Base-by-base conservation (phyloP, 495 filamentous ascomycete genomes). In the Staphylotrichum longicolle region DNA sequence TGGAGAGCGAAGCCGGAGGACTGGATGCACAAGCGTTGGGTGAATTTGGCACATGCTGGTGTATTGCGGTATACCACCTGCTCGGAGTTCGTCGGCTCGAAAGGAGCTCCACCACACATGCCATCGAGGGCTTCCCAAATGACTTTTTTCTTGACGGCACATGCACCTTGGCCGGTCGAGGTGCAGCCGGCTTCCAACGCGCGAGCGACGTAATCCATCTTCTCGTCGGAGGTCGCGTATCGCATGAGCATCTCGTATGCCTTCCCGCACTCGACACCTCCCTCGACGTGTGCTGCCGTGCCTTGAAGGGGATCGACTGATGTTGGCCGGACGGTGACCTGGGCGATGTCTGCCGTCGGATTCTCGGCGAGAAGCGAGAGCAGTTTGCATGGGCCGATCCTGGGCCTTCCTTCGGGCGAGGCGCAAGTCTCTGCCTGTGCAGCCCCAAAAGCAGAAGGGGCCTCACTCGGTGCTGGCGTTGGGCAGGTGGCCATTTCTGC, bases 181-280 rank as follows among this genome's bases (percentile, higher is more conserved):
- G 44, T 57, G 60, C 60, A 62, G 60, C 60, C 60, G 27, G n/a
- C 32, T 44, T 62, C 60, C 37, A 62, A 34, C 7, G 53, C 60
- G 5, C 54, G 52, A 51, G 60, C 53, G n/a, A 62, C 34, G 14
- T 12, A 20, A 12, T 62, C 60, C 53, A 62, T 57, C 46, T 62
- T 62, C 14, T 62, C 53, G 12, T 62, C 60, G 34, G 53, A 42
- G 32, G 54, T 52, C 10, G 60, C 60, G 54, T 62, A 57, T n/a
- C n/a, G 54, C 20, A 62, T 62, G 14, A 62, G 53, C 54, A 62
- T 62, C 10, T 57, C 53, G 39, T 57, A 57, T 45, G 60, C 60
- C 54, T 57, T 52, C 6, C 45, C 47, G 32, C 60, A 62, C 60
- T 62, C 53, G 40, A 62, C 30, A 37, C 40, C 46, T 12, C 51